Base-by-base conservation (phyloP, 257 asterid species). In the Coffea canephora region DNA sequence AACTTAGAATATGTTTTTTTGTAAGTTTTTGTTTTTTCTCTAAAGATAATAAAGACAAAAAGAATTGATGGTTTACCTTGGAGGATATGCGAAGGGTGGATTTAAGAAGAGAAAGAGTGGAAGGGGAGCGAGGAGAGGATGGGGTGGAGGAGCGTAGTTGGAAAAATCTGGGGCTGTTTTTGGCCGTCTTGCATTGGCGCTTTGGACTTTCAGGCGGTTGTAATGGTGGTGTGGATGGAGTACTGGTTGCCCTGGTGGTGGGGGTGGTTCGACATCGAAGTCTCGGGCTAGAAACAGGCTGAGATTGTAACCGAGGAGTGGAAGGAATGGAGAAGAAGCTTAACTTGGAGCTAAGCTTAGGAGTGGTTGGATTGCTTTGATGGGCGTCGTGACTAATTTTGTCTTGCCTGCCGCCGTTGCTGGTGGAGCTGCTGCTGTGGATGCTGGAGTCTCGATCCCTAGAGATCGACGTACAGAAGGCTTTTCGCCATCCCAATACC, bases 401-500 rank as follows among this genome's bases (percentile, higher is more conserved):
- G 57, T 85, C 80, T 68, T 70, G 78, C 79, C 81, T 85, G 65
- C 46, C 46, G 59, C 36, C 23, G 9, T 54, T 27, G 3, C 5
- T 13, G 59, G 21, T 52, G 52, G 80, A 70, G 18, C 52, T 3
- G 79, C 83, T 0, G 8, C 54, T 2, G 72, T 83, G 0, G 88
- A 73, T 31, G n/a, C 72, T 27, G 77, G 81, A 64, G 6, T 87
- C 88, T 48, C 82, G 85, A 84, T 94, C 97, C 74, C 89, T 92
- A 1, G 90, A 91, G 84, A 87, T 91, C 10, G 99, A 91, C 54
- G 98, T 94, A 88, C 99, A 94, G 68, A 96, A 96, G 19, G 98
- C 97, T 85, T 93, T 88, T 73, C 98, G 79, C 99, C 99, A 96
- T 64, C 97, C 96, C 88, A 92, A 85, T 81, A 91, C 97, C 97